A percentile compares a stretch with the other conserved stretches of the same genome.
phyloP scores from a whole-genome alignment of 2,329 filamentous ascomycete species.

The Fusarium heterosporum region DNA sequence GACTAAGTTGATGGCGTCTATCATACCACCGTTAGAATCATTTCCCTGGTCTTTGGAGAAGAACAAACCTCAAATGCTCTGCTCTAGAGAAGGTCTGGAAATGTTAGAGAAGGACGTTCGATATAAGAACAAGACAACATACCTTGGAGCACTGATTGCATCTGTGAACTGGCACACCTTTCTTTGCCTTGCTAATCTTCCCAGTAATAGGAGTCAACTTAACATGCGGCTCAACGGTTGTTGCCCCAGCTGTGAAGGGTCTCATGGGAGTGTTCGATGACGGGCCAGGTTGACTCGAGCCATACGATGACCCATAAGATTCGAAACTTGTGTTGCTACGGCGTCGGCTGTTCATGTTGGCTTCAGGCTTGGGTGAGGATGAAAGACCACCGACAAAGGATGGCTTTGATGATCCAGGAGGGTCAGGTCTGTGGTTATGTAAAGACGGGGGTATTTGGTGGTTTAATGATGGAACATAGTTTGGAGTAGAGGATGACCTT shows the following conservation, averaged over 20 bases:
- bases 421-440: constrained; percentile 52
- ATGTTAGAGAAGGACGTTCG: constrained; percentile 12
- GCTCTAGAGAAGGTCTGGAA: constrained; percentile 70
- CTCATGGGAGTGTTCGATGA: constrained; percentile 52
- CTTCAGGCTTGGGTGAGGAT: constrained; percentile 46
- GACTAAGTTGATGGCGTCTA: constrained; percentile 71
- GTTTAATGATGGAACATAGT: constrained; percentile 56
- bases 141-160: constrained; percentile 67
- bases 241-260: constrained; percentile 53
- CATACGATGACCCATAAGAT: constrained; percentile 60
- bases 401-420: constrained; percentile 47
- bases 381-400: constrained; percentile 42
- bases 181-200: constrained; percentile 68
- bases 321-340: constrained; percentile 62
- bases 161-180: constrained; percentile 68
- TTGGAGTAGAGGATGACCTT: constrained; percentile 51
- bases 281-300: constrained; percentile 41
- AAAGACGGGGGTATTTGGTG: constrained; percentile 48
- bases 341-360: constrained; percentile 50
- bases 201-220: constrained; percentile 68
- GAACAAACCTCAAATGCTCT: constrained; percentile 68
- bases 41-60: constrained; percentile 4
- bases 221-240: constrained; percentile 55
- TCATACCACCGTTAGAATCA: constrained; percentile 41
- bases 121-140: constrained; percentile 18